Conservation (phyloP, 331 rosid species). For the Erythrophleum ivorense region DNA sequence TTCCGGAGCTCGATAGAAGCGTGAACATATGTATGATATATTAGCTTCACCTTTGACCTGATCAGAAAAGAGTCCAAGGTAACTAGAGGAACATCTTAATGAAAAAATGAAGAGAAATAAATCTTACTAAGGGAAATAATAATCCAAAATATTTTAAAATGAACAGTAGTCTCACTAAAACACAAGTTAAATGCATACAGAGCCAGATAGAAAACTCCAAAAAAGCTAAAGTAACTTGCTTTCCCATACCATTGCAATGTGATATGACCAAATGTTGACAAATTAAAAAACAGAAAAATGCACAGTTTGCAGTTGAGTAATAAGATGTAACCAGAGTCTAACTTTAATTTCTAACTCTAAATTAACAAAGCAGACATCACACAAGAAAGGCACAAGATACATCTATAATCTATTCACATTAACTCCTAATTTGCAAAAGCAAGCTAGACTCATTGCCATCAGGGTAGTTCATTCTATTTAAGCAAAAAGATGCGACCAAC, state of each 20-base stretch:
- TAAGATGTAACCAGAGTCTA: neutral
- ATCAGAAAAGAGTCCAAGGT: conserved; percentile 27
- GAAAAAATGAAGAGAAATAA: conserved; percentile 12
- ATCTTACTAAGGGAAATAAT: neutral
- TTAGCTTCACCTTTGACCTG: conserved; percentile 94
- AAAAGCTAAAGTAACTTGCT: neutral
- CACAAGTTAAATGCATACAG: conserved; percentile 15
- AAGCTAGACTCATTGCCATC: neutral
- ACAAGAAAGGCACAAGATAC: neutral
- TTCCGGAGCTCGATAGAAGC: conserved; percentile 96
- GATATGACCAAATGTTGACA: neutral
- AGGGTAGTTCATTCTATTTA: neutral
- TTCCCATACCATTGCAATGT: conserved; percentile 3
- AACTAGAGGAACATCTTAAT: conserved; percentile 37
- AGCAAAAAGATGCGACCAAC: neutral
- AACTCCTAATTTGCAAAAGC: neutral
- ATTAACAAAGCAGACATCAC: neutral
- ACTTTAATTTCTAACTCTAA: neutral
- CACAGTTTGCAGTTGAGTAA: too few species aligned
- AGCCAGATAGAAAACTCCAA: conserved; percentile 15
- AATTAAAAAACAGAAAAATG: neutral
- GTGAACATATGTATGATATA: conserved; percentile 93
- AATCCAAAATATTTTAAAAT: conserved; percentile 14
- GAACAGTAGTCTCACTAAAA: conserved; percentile 21
- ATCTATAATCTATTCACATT: neutral